Conservation (phyloP, 2,329 filamentous ascomycete species). For the Tolypocladium ophioglossoides region DNA sequence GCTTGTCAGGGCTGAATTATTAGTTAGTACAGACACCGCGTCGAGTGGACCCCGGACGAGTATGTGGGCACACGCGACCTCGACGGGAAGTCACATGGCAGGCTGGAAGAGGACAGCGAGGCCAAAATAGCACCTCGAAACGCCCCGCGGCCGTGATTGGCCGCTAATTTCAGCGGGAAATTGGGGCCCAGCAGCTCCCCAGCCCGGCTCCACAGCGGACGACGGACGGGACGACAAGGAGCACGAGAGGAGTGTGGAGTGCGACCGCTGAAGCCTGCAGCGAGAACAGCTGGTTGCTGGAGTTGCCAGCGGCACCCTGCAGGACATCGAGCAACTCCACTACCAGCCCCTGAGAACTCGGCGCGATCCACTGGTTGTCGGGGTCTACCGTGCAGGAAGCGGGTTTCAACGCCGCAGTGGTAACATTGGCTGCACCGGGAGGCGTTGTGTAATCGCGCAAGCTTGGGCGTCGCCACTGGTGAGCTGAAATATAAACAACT, state of each 20-base stretch:
- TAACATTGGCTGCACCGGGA: not conserved
- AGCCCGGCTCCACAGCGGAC: not conserved
- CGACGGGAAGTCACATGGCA: constrained; percentile 22
- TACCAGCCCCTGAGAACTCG: not conserved
- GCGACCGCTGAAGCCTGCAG: not conserved
- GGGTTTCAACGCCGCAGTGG: not conserved
- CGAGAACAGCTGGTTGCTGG: not conserved
- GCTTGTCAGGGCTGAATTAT: not conserved
- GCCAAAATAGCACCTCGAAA: not conserved
- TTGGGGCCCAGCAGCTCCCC: not conserved
- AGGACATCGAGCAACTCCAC: not conserved
- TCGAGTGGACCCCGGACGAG: not conserved
- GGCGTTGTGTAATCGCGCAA: not conserved
- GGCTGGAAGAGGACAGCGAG: not conserved
- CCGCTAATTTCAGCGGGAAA: not conserved
- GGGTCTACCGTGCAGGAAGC: not conserved
- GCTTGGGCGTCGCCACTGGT: not conserved
- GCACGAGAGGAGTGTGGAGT: not conserved
- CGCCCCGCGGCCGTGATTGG: not conserved
- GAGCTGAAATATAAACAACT: not conserved
- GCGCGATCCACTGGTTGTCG: not conserved
- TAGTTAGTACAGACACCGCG: not conserved
- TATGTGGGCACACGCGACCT: constrained; percentile 11
- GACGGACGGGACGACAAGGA: not conserved
- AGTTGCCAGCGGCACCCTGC: not conserved